These are phyloP conservation scores for Fusarium poae DNA, from an alignment of 2,329 filamentous ascomycete species.

Conservation along the genomic window DNA sequence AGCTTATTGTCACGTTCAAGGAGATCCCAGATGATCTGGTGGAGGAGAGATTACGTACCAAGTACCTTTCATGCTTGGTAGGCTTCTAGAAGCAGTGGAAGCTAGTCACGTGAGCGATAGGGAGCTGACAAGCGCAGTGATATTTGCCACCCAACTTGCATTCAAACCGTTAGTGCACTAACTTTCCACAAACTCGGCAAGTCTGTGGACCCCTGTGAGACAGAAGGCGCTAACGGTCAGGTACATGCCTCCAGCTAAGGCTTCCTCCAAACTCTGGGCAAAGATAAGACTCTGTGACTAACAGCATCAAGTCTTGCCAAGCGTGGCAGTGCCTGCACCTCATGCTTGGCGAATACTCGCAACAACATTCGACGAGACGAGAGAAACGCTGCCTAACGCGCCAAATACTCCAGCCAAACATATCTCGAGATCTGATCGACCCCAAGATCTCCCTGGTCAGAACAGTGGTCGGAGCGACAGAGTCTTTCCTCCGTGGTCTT, in stretches of 20 bases:
- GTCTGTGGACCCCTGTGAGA: slow-evolving; percentile 14
- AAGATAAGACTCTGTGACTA: slow-evolving; percentile 40
- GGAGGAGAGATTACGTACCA: slow-evolving; percentile 45
- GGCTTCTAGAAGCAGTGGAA: slow-evolving; percentile 44
- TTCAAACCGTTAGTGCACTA: slow-evolving; percentile 28
- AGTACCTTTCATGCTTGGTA: slow-evolving; percentile 38
- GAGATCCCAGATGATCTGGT: slow-evolving; percentile 36
- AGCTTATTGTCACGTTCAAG: slow-evolving; percentile 46
- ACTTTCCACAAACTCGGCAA: not conserved
- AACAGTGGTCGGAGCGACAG: no score
- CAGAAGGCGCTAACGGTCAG: slow-evolving; percentile 25
- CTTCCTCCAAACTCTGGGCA: slow-evolving; percentile 29
- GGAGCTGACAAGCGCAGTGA: slow-evolving; percentile 22
- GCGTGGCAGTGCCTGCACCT: slow-evolving; percentile 48
- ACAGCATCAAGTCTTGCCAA: slow-evolving; percentile 38
- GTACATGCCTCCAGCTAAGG: slow-evolving; percentile 45
- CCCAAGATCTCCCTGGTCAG: slow-evolving; percentile 38
- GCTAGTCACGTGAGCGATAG: slow-evolving; percentile 30
- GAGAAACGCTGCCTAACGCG: slow-evolving; percentile 26
- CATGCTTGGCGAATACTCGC: slow-evolving; percentile 35
- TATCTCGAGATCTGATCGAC: slow-evolving; percentile 43
- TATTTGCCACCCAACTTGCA: not conserved
- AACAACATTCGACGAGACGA: slow-evolving; percentile 24
- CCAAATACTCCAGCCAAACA: slow-evolving; percentile 32
- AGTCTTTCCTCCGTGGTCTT: slow-evolving; percentile 25